Evolutionary conservation across 2,329 filamentous ascomycete species (phyloP).

Genomic region (Nemania sp.): DNA sequence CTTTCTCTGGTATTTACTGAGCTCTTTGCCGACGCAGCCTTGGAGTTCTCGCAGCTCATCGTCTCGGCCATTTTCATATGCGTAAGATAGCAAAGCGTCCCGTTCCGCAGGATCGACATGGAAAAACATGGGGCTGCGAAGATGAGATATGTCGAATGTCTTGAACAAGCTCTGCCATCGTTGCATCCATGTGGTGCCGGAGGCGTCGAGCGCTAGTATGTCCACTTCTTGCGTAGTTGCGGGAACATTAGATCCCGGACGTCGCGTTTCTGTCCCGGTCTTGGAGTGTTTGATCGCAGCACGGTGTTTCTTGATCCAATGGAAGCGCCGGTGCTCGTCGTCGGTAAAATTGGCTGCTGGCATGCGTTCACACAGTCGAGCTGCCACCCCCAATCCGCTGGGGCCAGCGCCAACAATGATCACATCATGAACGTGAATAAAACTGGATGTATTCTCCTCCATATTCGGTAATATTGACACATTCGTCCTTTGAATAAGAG

Average conservation of each 20-base stretch:
- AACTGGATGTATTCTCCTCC: constrained; percentile 19
- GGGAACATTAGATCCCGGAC: constrained; percentile 38
- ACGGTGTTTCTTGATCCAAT: constrained; percentile 71
- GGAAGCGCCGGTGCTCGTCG: constrained; percentile 79
- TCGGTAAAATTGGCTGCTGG: constrained; percentile 83
- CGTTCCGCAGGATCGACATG: constrained; percentile 77
- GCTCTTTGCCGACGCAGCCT: constrained; percentile 76
- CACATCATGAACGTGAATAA: constrained; percentile 61
- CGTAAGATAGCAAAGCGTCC: constrained; percentile 72
- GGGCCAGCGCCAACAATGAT: constrained; percentile 76
- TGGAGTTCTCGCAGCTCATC: constrained; percentile 70
- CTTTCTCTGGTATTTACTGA: constrained; percentile 81
- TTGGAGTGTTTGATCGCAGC: constrained; percentile 59
- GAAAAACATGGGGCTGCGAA: constrained; percentile 83
- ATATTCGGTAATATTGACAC: constrained; percentile 20
- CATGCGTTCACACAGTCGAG: constrained; percentile 71
- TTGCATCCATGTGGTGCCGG: constrained; percentile 67
- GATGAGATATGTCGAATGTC: constrained; percentile 69
- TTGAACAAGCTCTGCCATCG: constrained; percentile 73
- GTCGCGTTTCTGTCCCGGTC: constrained; percentile 42
- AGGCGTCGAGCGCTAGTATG: constrained; percentile 70
- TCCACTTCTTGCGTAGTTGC: constrained; percentile 33
- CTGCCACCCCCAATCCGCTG: constrained; percentile 73
- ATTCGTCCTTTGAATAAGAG: background rate
- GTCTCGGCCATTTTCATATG: constrained; percentile 63